Evolutionary conservation across 2,329 filamentous ascomycete species (phyloP).

Genomic region (Achaetomium macrosporum): DNA sequence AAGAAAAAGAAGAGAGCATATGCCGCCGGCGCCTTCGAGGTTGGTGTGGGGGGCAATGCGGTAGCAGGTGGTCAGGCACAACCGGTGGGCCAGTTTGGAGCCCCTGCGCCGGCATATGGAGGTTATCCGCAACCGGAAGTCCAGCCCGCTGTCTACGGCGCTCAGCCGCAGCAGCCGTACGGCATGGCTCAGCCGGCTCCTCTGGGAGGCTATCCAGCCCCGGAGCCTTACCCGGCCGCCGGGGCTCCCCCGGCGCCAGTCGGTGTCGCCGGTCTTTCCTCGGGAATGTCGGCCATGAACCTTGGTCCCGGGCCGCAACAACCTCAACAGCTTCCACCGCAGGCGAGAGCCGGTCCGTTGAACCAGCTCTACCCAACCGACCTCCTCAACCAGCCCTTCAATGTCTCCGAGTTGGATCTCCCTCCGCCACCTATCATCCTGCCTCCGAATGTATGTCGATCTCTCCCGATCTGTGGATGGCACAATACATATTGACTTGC

Average conservation of each 20-base stretch:
- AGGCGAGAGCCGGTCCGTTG: conserved; percentile 47
- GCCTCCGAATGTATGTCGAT: conserved; percentile 74
- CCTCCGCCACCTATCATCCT: conserved; percentile 87
- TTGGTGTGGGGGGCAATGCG: conserved; percentile 81
- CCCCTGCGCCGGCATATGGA: conserved; percentile 48
- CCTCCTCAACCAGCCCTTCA: conserved; percentile 86
- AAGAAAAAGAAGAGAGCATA: conserved; percentile 93
- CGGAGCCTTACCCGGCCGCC: conserved; percentile 56
- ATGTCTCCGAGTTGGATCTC: conserved; percentile 84
- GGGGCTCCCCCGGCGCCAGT: conserved; percentile 35
- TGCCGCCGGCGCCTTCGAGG: conserved; percentile 90
- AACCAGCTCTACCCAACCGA: conserved; percentile 93
- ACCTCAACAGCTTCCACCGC: conserved; percentile 48
- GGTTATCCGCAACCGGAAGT: conserved; percentile 50
- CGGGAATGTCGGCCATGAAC: conserved; percentile 80
- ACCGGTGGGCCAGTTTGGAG: conserved; percentile 41
- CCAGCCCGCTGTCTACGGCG: conserved; percentile 38
- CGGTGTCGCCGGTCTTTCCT: conserved; percentile 66
- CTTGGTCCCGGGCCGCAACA: conserved; percentile 61
- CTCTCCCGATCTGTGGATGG: background rate
- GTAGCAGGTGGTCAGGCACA: conserved; percentile 43
- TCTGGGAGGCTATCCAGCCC: conserved; percentile 60
- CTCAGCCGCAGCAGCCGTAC: conserved; percentile 36
- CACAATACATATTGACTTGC: conserved; percentile 35
- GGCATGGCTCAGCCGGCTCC: conserved; percentile 37